Percentiles rank a stretch among this genome's conserved stretches.
Evolutionary conservation across 768 basidiomycete genomes (phyloP).

Genomic region (Pleurotus citrinopileatus): DNA sequence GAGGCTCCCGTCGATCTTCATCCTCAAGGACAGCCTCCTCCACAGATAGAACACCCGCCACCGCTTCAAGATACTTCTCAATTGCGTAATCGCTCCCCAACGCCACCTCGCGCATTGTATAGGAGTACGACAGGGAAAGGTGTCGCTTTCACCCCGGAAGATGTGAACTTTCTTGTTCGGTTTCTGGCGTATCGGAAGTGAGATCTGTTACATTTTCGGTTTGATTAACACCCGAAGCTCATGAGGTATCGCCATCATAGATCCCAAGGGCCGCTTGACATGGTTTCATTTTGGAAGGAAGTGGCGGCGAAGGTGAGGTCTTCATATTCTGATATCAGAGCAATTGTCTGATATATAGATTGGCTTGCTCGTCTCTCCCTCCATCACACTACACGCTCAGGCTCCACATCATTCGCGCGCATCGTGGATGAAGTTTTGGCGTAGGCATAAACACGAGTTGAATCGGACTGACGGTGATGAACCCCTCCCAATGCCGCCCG

Average conservation of each 20-base stretch:
- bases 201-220: slow-evolving; percentile 19
- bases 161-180: slow-evolving; percentile 71
- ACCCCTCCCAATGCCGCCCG: slow-evolving; percentile 70
- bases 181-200: slow-evolving; percentile 79
- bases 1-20: slow-evolving; percentile 44
- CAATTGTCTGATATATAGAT: slow-evolving; percentile 6
- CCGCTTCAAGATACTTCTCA: slow-evolving; percentile 14
- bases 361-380: slow-evolving; percentile 7
- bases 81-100: slow-evolving; percentile 68
- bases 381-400: slow-evolving; percentile 28
- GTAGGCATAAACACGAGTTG: slow-evolving; percentile 83
- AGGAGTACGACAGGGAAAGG: slow-evolving; percentile 89
- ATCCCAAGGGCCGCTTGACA: slow-evolving; percentile 61
- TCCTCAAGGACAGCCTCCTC: slow-evolving; percentile 34
- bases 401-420: slow-evolving; percentile 89
- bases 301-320: slow-evolving; percentile 59
- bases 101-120: slow-evolving; percentile 75
- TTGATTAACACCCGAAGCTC: slow-evolving; percentile 10
- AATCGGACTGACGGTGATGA: slow-evolving; percentile 64
- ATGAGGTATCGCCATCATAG: slow-evolving; percentile 30
- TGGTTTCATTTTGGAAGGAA: slow-evolving; percentile 81
- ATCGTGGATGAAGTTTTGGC: slow-evolving; percentile 94
- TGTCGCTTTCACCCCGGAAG: slow-evolving; percentile 84
- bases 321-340: slow-evolving; percentile 21
- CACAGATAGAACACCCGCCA: slow-evolving; percentile 16